Base-by-base conservation (phyloP, 2,329 filamentous ascomycete species). In the Beauveria brongniartii region DNA sequence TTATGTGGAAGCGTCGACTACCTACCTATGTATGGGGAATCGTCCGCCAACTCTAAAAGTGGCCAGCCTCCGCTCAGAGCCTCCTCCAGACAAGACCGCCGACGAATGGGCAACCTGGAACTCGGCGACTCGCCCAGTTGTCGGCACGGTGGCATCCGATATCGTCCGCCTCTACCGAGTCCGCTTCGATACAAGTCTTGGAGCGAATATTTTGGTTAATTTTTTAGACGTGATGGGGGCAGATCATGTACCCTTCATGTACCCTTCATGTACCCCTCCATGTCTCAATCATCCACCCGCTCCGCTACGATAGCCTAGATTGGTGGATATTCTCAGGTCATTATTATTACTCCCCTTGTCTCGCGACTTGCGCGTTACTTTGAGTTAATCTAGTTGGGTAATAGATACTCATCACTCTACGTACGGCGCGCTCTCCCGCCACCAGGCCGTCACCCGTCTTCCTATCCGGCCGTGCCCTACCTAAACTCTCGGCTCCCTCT, bases 81-180 rank as follows among this genome's bases (percentile, higher is more conserved):
- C 53, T 46, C 54, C 22, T 12, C 26, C n/a, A 8, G 37, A 20
- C 24, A 20, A 55, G 26, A 54, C 20, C 34, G 24, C 37, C 41
- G 43, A 58, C 63, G 61, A 55, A 65, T 64, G 62, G 63, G 61
- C 59, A 43, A 56, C 44, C 43, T 62, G 57, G 56, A 62, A 53
- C 24, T 54, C 60, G 60, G 43, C 60, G 52, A 28, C 28, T 54
- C 58, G 63, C 65, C 44, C 64, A 64, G 63, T 57, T 41, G 34
- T 63, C 66, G 65, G 65, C 46, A 63, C 65, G 63, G 61, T 59
- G 30, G 57, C 41, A 51, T 51, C 66, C 66, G 66, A 64, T 64
- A 60, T 63, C 63, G 63, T 67, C 44, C 61, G 43, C 41, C 22
- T 47, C 41, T 16, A 30, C 24, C 26, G 26, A 50, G 48, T 34